Evolutionary conservation across 1,284 basidiomycete species (phyloP), one percentile per base, ranked within the genome.

Genomic region (Omphalotus olearius): DNA sequence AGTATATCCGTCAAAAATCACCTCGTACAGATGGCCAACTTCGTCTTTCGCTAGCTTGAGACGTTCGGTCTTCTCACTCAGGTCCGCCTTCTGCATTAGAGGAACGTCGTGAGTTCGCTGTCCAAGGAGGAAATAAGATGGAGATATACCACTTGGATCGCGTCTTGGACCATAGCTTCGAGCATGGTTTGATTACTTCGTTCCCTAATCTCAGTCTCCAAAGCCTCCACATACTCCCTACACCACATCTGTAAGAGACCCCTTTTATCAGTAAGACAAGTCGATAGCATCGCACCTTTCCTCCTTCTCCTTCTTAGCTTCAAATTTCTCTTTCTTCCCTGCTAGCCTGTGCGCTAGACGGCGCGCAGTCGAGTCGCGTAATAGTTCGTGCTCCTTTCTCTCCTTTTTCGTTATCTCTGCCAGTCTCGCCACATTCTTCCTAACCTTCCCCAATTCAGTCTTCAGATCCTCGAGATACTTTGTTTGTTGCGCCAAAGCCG

Each of bases 141-240:
- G 25, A 47, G 35, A 58, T 68, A 36, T 49, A 74, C 73, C 52
- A 65, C 68, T 39, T 48, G 44, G 40, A 61, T 62, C 1, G 69
- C 73, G 36, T 71, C 69, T 1, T 57, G 50, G 18, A 69, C 53
- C 56, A 73, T 63, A 17, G 59, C 62, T 9, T 66, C 57, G 26
- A 69, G 54, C 42, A 63, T 60, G 43, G 60, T 59, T 33, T 60
- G 62, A 30, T 61, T 66, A 25, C 68, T 65, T 52, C 65, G 64
- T 57, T 71, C 70, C 9, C 62, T 60, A 57, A 70, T 62, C 55
- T 74, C 72, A 11, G 64, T 60, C 50, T 74, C 68, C 43, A 76
- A 53, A 1, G 73, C 72, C 50, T 72, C 72, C 2, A 74, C 63
- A 52, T 71, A 76, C 54, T 74, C 71, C 44, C 73, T 75, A 42